These are phyloP conservation scores for Collybia nuda DNA, from an alignment of 768 basidiomycete species.

Conservation along the genomic window DNA sequence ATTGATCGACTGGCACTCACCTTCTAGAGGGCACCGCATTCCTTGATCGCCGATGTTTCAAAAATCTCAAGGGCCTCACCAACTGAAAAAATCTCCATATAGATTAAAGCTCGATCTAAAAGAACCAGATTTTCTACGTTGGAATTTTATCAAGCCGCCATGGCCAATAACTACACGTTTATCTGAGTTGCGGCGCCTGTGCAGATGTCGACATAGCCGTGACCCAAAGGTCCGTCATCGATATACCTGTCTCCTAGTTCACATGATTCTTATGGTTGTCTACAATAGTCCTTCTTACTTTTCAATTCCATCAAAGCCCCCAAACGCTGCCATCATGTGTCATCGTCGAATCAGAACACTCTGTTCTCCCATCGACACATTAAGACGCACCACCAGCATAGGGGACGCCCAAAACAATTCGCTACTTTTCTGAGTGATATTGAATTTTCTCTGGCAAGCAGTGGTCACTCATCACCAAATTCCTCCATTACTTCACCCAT, in stretches of 20 bases:
- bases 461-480: conserved; percentile 50
- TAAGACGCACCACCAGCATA: conserved; percentile 15
- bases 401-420: conserved; percentile 3
- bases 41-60: conserved; percentile 12
- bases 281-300: conserved; percentile 15
- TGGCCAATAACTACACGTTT: conserved; percentile 8
- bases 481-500: conserved; percentile 39
- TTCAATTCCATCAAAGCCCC: conserved; percentile 14
- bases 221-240: conserved; percentile 23
- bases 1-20: conserved; percentile 15
- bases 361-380: conserved; percentile 20
- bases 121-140: conserved; percentile 7
- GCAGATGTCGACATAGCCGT: conserved; percentile 12
- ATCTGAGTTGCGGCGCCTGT: conserved; percentile 11
- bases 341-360: conserved; percentile 21
- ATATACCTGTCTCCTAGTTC: conserved; percentile 6
- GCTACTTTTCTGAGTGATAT: background rate
- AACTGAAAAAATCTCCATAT: conserved; percentile 8
- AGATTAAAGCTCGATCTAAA: conserved; percentile 1
- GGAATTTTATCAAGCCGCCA: background rate
- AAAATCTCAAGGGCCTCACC: background rate
- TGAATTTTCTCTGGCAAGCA: conserved; percentile 16
- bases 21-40: conserved; percentile 2
- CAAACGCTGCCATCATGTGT: conserved; percentile 21
- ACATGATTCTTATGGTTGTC: conserved; percentile 14